Evolutionary conservation across 2,329 filamentous ascomycete species (phyloP).

Genomic region (Colletotrichum costaricense): DNA sequence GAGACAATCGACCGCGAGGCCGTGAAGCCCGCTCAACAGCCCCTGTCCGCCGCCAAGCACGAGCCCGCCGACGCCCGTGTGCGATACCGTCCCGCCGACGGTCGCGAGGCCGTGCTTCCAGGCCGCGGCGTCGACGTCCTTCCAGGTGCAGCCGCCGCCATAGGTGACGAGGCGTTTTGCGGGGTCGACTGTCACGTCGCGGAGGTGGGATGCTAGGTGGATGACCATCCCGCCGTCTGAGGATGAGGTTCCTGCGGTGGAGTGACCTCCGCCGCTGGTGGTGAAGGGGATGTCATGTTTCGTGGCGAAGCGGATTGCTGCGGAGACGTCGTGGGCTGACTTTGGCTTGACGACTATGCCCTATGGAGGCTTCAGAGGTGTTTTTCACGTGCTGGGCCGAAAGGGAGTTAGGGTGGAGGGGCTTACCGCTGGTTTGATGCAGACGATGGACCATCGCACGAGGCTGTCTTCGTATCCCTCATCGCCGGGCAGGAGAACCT

Average conservation of each 20-base stretch:
- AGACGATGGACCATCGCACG: slow-evolving; percentile 50
- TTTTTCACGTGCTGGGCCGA: slow-evolving; percentile 50
- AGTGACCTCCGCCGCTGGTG: not conserved
- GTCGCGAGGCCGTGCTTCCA: slow-evolving; percentile 64
- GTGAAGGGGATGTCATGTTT: not conserved
- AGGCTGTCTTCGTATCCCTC: slow-evolving; percentile 48
- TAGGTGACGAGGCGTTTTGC: slow-evolving; percentile 39
- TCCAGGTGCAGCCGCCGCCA: slow-evolving; percentile 64
- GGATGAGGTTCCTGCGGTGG: not conserved
- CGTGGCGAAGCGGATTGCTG: not conserved
- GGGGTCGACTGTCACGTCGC: not conserved
- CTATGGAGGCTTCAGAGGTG: not conserved
- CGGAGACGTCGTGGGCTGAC: not conserved
- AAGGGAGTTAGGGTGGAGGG: slow-evolving; percentile 44
- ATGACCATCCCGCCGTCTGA: not conserved
- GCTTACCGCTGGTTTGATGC: slow-evolving; percentile 47
- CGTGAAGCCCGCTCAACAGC: slow-evolving; percentile 63
- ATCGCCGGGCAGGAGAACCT: slow-evolving; percentile 46
- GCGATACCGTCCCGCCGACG: slow-evolving; percentile 71
- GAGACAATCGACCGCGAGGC: slow-evolving; percentile 59
- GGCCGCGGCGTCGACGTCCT: slow-evolving; percentile 63
- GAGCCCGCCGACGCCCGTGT: slow-evolving; percentile 71
- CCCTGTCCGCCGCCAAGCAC: slow-evolving; percentile 70
- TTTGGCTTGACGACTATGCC: not conserved
- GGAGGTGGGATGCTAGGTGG: not conserved